Evolutionary conservation across 495 filamentous ascomycete genomes (phyloP).

Genomic region (Penicillium lagena): DNA sequence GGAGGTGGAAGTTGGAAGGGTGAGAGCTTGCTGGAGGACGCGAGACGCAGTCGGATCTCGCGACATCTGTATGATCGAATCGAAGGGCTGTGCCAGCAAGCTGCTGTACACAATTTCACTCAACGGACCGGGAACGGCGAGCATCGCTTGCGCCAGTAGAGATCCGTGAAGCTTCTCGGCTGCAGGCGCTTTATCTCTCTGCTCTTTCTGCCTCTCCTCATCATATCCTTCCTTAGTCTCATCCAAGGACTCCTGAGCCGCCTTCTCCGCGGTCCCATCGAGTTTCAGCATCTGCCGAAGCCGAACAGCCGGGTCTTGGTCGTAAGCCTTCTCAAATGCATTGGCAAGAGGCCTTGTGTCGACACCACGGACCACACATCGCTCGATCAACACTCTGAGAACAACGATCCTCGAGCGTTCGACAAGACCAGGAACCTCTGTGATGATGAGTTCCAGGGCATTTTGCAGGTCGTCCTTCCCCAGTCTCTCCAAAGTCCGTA

Average conservation of each 20-base stretch:
- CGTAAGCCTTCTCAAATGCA: constrained; percentile 53
- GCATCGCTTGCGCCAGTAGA: constrained; percentile 59
- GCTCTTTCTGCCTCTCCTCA: constrained; percentile 16
- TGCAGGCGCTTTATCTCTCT: constrained; percentile 15
- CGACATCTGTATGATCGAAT: constrained; percentile 41
- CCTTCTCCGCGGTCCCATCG: constrained; percentile 21
- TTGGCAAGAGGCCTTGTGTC: constrained; percentile 55
- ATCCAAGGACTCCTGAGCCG: constrained; percentile 10
- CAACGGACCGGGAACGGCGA: constrained; percentile 50
- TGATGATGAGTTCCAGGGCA: constrained; percentile 59
- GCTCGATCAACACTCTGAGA: constrained; percentile 74
- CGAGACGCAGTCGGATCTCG: constrained; percentile 59
- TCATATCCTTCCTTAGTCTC: constrained; percentile 30
- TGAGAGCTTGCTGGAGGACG: constrained; percentile 64
- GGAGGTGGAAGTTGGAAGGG: constrained; percentile 45
- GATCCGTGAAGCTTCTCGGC: constrained; percentile 56
- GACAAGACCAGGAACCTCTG: constrained; percentile 62
- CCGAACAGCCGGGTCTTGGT: constrained; percentile 45
- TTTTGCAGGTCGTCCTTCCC: constrained; percentile 74
- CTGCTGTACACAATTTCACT: constrained; percentile 52
- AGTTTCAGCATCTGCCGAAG: constrained; percentile 53
- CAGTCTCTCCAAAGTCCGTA: constrained; percentile 71
- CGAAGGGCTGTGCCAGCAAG: constrained; percentile 37
- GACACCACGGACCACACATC: constrained; percentile 62
- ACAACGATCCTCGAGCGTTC: constrained; percentile 69